A percentile compares a stretch with the other conserved stretches of the same genome.
These are phyloP conservation scores for Lablab purpureus DNA, from an alignment of 306 rosid species.

Conservation along the genomic window DNA sequence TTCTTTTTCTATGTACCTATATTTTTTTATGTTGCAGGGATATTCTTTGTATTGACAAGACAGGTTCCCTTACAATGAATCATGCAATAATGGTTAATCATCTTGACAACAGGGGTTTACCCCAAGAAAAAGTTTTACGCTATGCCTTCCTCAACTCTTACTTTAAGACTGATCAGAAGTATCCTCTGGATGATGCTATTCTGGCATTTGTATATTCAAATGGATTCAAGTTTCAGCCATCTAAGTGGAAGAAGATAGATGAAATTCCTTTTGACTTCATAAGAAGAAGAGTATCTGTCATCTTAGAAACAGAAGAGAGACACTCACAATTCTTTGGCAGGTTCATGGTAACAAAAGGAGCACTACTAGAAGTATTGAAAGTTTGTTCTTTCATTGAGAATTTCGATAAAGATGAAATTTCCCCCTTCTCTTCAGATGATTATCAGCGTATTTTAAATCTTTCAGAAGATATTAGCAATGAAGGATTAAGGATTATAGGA, in stretches of 20 bases:
- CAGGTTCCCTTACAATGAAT: conserved; percentile 88
- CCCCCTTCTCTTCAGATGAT: conserved; percentile 56
- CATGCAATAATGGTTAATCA: conserved; percentile 72
- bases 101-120: conserved; percentile 58
- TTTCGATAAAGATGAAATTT: conserved; percentile 45
- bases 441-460: conserved; percentile 58
- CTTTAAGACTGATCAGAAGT: conserved; percentile 84
- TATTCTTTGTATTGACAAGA: conserved; percentile 86
- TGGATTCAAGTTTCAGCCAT: conserved; percentile 82
- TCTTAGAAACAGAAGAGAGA: conserved; percentile 63
- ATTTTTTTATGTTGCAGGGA: conserved; percentile 61
- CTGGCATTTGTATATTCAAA: conserved; percentile 77
- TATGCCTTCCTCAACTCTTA: conserved; percentile 83
- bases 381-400: conserved; percentile 71
- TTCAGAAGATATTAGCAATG: conserved; percentile 73
- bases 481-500: conserved; percentile 76
- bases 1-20: neutral
- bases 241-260: conserved; percentile 75
- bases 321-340: conserved; percentile 47
- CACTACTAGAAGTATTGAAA: conserved; percentile 76
- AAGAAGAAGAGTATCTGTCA: conserved; percentile 78
- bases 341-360: conserved; percentile 83
- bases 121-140: conserved; percentile 67
- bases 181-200: conserved; percentile 84
- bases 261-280: conserved; percentile 94